Conservation (phyloP, 108 stramenopile species). For the Aurantiochytrium sp. region DNA sequence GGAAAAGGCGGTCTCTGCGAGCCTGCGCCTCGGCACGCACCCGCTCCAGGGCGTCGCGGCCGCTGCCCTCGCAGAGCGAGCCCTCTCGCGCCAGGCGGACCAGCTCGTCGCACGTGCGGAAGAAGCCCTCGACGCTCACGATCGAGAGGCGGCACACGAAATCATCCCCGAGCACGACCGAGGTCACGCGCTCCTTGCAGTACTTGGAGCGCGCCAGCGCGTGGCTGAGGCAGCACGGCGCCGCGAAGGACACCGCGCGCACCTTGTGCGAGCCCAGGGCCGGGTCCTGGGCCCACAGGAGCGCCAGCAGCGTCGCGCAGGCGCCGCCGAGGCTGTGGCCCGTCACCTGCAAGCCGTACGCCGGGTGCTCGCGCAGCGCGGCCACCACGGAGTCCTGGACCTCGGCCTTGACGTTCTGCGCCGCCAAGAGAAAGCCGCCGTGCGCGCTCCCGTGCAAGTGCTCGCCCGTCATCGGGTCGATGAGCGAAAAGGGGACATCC, state of each 20-base stretch:
- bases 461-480: neutral
- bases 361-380: neutral
- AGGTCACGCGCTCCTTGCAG: neutral
- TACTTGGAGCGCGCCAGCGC: neutral
- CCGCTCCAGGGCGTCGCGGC: neutral
- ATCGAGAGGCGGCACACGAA: neutral
- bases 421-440: neutral
- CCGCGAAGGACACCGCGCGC: neutral
- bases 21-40: neutral
- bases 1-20: neutral
- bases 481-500: neutral
- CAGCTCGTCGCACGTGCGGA: slow-evolving; percentile 1
- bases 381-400: neutral
- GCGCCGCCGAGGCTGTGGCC: slow-evolving; percentile 1
- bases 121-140: neutral
- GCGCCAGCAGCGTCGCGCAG: neutral
- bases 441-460: neutral
- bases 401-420: neutral
- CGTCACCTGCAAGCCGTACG: neutral
- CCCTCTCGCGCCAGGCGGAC: neutral
- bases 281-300: neutral
- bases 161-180: neutral
- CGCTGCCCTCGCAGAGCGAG: neutral
- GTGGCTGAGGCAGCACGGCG: slow-evolving; percentile 15
- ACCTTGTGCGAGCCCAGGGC: neutral